A percentile compares a stretch with the other conserved stretches of the same genome.
Conservation (phyloP, 108 stramenopile genomes). For the Bacterosira constricta region DNA sequence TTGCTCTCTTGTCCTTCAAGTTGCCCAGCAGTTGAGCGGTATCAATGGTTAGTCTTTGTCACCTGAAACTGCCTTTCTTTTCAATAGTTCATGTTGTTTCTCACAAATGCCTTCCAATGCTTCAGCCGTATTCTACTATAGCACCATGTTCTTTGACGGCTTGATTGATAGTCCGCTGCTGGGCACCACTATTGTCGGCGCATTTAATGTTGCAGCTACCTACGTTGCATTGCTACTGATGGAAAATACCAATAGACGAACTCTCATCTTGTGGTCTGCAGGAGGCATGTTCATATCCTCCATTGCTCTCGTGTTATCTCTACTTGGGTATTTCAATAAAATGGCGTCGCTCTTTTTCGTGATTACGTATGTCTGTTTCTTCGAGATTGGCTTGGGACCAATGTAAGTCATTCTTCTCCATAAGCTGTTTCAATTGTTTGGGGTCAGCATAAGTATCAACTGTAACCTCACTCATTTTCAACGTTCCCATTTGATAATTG, state of each 20-base stretch:
- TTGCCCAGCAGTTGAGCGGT: constrained; percentile 77
- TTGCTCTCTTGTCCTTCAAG: constrained; percentile 53
- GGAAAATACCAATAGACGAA: constrained; percentile 59
- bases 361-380: constrained; percentile 70
- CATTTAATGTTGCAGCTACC: constrained; percentile 78
- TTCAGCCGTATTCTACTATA: constrained; percentile 87
- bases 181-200: constrained; percentile 60
- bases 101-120: no score
- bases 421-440: not conserved
- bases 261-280: constrained; percentile 61
- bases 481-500: not conserved
- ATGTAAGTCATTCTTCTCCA: constrained; percentile 32
- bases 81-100: no score
- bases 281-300: constrained; percentile 49
- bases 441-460: no score
- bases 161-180: constrained; percentile 70
- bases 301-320: constrained; percentile 30
- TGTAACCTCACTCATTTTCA: no score
- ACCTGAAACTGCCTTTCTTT: no score
- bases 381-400: constrained; percentile 84
- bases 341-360: constrained; percentile 57
- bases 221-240: constrained; percentile 74
- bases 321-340: constrained; percentile 40
- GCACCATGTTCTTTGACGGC: constrained; percentile 72
- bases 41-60: no score